Conservation (phyloP, 2,329 filamentous ascomycete species). For the Fusarium metavorans region DNA sequence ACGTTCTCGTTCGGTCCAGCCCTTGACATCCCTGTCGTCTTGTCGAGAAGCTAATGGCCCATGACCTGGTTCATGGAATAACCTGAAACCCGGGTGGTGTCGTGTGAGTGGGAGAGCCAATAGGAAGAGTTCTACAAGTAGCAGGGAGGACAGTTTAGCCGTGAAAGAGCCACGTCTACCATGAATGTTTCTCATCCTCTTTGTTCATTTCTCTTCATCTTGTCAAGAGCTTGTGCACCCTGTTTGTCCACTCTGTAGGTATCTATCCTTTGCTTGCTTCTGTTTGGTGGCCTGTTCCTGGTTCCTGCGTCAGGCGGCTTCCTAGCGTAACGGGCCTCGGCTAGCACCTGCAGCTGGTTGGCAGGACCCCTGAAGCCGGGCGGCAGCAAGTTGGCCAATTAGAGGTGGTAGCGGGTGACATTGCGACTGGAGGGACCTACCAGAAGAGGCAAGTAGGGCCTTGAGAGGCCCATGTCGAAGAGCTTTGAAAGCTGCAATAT, state of each 20-base stretch:
- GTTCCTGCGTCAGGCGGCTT: conserved; percentile 42
- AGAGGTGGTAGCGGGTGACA: conserved; percentile 16
- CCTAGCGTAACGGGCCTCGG: conserved; percentile 37
- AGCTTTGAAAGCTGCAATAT: not conserved
- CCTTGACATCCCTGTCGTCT: conserved; percentile 12
- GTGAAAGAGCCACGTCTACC: not conserved
- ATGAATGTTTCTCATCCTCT: not conserved
- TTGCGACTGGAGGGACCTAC: conserved; percentile 25
- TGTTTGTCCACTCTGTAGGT: not conserved
- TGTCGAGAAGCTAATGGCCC: conserved; percentile 16
- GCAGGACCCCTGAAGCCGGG: conserved; percentile 20
- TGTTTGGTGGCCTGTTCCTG: conserved; percentile 22
- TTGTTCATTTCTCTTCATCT: not conserved
- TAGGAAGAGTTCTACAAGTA: not conserved
- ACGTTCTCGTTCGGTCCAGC: conserved; percentile 17
- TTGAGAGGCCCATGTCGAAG: not conserved
- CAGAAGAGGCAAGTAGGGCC: conserved; percentile 21
- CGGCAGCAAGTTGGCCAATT: conserved; percentile 11
- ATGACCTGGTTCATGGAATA: conserved; percentile 31
- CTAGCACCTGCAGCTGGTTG: conserved; percentile 28
- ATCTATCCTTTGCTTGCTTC: not conserved
- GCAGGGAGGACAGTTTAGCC: not conserved
- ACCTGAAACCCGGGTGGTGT: conserved; percentile 33
- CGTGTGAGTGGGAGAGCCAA: conserved; percentile 4
- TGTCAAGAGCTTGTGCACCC: not conserved